A percentile compares a stretch with the other conserved stretches of the same genome.
These are phyloP conservation scores for Phaeophleospora eucalypticola DNA, from an alignment of 2,329 filamentous ascomycete genomes.

Conservation along the genomic window DNA sequence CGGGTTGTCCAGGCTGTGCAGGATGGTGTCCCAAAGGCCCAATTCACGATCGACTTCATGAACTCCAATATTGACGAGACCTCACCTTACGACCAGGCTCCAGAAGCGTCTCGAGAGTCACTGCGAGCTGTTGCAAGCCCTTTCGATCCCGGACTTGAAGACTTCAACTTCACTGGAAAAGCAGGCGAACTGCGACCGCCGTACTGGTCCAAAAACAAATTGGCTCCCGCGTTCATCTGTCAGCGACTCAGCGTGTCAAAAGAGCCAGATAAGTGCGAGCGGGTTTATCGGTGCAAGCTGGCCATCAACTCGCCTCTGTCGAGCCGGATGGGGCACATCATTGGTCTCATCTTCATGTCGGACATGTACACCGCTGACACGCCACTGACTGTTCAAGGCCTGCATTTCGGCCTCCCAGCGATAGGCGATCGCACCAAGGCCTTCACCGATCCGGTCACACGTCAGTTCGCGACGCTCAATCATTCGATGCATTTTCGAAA, in stretches of 20 bases:
- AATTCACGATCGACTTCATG: background rate
- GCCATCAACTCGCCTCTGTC: background rate
- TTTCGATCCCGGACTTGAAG: background rate
- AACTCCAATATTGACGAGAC: background rate
- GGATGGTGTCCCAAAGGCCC: background rate
- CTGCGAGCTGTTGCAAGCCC: background rate
- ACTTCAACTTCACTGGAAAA: background rate
- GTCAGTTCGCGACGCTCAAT: background rate
- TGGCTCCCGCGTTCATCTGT: background rate
- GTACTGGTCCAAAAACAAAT: background rate
- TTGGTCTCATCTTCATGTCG: background rate
- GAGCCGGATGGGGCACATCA: background rate
- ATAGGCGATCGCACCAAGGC: background rate
- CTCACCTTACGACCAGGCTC: background rate
- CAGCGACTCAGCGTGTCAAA: background rate
- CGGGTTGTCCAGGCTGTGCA: background rate
- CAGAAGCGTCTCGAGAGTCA: background rate
- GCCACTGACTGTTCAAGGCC: background rate
- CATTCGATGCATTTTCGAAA: background rate
- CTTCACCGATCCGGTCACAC: background rate
- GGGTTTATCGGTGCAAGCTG: slow-evolving; percentile 1
- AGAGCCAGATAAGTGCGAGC: background rate
- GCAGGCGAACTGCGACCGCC: background rate
- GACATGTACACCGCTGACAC: background rate
- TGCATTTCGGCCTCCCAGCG: background rate